A percentile compares a stretch with the other conserved stretches of the same genome.
phyloP scores from a whole-genome alignment of 768 basidiomycete genomes.

The Boletales sp. region DNA sequence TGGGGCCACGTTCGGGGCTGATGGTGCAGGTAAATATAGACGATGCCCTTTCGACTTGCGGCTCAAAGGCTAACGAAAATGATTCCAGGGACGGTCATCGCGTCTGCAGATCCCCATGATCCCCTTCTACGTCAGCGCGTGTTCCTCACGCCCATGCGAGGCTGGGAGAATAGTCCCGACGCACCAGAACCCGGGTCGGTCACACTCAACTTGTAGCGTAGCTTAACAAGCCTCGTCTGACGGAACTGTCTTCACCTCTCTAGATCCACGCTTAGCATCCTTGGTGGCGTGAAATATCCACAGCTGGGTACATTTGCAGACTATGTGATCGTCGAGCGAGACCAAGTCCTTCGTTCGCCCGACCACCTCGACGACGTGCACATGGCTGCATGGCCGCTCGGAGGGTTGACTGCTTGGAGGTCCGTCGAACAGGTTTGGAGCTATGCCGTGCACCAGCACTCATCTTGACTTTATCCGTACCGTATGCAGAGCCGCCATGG shows the following conservation, averaged over 20 bases:
- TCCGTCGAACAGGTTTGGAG: constrained; percentile 21
- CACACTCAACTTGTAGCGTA: not conserved
- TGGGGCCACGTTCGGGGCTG: constrained; percentile 63
- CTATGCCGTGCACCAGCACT: not conserved
- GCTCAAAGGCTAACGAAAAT: not conserved
- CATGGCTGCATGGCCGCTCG: constrained; percentile 74
- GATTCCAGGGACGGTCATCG: constrained; percentile 56
- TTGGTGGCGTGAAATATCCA: constrained; percentile 56
- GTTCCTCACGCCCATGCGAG: constrained; percentile 71
- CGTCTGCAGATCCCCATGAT: constrained; percentile 51
- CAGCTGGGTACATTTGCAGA: constrained; percentile 72
- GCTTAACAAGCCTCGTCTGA: not conserved
- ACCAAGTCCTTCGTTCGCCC: constrained; percentile 64
- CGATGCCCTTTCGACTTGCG: not conserved
- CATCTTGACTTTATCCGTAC: not conserved
- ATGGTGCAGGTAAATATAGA: constrained; percentile 60
- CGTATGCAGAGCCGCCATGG: constrained; percentile 52
- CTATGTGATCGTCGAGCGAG: constrained; percentile 69
- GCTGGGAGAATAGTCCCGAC: constrained; percentile 65
- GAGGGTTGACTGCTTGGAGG: constrained; percentile 84
- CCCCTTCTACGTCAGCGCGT: constrained; percentile 60
- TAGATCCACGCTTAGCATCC: constrained; percentile 52
- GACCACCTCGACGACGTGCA: constrained; percentile 65
- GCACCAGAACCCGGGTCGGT: constrained; percentile 64
- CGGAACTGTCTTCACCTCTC: not conserved